Conservation (phyloP, 2,329 filamentous ascomycete species). For the Esteya vermicola region DNA sequence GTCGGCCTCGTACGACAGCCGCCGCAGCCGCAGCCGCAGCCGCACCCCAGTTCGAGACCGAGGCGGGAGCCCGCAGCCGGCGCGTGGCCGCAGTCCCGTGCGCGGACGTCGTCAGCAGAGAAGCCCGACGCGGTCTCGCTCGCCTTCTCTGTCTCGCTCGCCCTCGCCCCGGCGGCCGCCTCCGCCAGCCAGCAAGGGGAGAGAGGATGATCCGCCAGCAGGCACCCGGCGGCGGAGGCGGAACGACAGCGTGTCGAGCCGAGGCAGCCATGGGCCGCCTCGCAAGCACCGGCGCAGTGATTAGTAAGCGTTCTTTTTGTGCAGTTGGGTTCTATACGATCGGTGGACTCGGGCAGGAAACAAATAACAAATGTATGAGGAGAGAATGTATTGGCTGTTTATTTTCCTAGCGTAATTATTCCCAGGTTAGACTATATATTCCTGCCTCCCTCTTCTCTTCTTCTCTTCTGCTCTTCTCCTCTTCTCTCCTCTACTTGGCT, state of each 20-base stretch:
- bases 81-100: conserved; percentile 1
- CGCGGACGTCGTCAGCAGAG: neutral
- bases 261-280: conserved; percentile 10
- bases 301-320: neutral
- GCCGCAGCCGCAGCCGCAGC: conserved; percentile 9
- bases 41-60: conserved; percentile 2
- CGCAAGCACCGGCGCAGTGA: conserved; percentile 11
- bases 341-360: too few species aligned
- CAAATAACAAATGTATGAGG: too few species aligned
- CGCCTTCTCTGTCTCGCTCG: neutral
- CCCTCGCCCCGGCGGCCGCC: neutral
- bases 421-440: too few species aligned
- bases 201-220: neutral
- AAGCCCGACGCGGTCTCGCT: neutral
- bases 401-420: neutral
- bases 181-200: neutral
- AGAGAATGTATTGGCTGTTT: too few species aligned
- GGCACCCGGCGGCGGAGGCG: conserved; percentile 10
- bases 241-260: conserved; percentile 9
- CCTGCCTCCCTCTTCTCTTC: too few species aligned
- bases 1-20: neutral
- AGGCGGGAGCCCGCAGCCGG: conserved; percentile 4
- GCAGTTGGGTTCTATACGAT: neutral
- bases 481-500: neutral
- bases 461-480: neutral